A percentile compares a stretch with the other conserved stretches of the same genome.
Conservation (phyloP, 306 rosid genomes). For the Quercus variabilis region DNA sequence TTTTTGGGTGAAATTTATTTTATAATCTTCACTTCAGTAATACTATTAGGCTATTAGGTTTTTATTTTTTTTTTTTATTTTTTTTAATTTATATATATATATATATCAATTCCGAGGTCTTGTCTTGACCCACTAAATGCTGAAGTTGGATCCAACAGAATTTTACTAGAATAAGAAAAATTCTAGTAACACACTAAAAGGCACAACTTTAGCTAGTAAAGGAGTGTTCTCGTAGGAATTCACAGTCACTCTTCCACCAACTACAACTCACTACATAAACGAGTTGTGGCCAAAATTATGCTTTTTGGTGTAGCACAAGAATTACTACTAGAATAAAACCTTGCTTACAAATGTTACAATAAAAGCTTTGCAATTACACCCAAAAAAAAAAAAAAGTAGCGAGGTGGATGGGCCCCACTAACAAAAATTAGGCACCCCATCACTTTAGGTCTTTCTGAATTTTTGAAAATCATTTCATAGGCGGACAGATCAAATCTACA, state of each 20-base stretch:
- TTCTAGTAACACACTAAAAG: too few species aligned
- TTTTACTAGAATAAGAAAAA: conserved; percentile 6
- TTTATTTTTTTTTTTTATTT: neutral
- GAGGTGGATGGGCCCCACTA: conserved; percentile 22
- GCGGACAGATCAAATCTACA: conserved; percentile 7
- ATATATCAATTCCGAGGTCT: neutral
- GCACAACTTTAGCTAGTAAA: too few species aligned
- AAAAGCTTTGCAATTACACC: neutral
- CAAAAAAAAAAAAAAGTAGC: neutral
- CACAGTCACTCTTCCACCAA: too few species aligned
- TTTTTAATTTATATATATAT: neutral
- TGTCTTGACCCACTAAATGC: conserved; percentile 15
- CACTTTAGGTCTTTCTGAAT: neutral
- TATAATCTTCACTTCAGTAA: too few species aligned
- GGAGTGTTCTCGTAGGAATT: fast-evolving
- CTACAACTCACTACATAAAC: too few species aligned
- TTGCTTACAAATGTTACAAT: conserved; percentile 3
- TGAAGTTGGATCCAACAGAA: conserved; percentile 10
- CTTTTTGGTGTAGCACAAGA: too few species aligned
- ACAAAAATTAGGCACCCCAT: neutral
- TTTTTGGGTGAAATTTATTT: neutral
- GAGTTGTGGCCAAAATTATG: too few species aligned
- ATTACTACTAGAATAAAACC: neutral
- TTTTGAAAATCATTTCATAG: neutral
- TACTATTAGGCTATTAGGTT: neutral